Evolutionary conservation across 495 filamentous ascomycete genomes (phyloP), one percentile per base, ranked within the genome.

Genomic region (Opeltia flavorubescens): DNA sequence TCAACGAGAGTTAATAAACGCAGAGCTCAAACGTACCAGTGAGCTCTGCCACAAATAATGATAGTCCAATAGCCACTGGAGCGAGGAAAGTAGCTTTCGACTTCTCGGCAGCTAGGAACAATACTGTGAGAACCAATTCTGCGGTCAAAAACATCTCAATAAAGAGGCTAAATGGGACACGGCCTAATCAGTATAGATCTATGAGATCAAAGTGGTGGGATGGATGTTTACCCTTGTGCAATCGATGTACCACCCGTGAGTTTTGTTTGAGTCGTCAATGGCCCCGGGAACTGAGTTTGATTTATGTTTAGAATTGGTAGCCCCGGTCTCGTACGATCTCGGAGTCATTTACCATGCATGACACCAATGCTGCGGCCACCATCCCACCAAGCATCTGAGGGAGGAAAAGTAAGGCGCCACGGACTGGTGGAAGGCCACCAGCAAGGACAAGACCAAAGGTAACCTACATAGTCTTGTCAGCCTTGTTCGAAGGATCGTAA

Each of bases 71-170:
- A 0, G 75, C 85, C 2, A 89, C 69, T 0, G 86, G 86, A 0
- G 86, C 86, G 11, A 88, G 65, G 53, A 75, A 88, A 0, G 86
- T 91, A 4, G 69, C 78, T 54, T 82, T 81, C 60, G 87, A 82
- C 63, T 89, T 91, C 61, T 89, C 84, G 13, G 78, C 80, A 2
- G 86, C 85, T 40, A 91, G 63, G 74, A 93, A 86, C 63, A 89
- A 83, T 27, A 89, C 80, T 5, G 83, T 73, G 46, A 89, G 77
- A 17, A 88, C 76, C 26, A 94, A 64, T 59, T 86, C 74, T 1
- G 81, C 74, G 0, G 86, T 91, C 11, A 89, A 69, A 50, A 94
- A 81, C 66, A 83, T 72, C 62, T 91, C 86, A 47, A 91, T 85
- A 61, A 88, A 75, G 12, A 87, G n/a, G n/a, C n/a, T n/a, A n/a